Evolutionary conservation across 2,329 filamentous ascomycete species (phyloP), one percentile per base, ranked within the genome.

Genomic region (Fusarium torulosum): DNA sequence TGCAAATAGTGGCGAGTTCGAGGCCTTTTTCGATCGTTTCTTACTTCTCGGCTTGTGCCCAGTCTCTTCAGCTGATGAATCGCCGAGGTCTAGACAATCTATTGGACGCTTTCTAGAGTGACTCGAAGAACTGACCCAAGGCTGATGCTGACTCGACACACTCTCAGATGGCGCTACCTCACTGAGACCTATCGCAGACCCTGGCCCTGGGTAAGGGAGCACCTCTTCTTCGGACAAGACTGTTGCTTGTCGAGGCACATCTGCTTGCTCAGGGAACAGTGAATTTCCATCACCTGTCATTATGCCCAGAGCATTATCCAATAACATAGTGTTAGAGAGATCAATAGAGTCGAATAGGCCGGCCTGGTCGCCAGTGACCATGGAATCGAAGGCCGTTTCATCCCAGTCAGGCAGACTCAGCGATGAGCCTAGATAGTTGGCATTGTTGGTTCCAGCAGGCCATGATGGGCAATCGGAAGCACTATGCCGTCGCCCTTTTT

Each of bases 201-300:
- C 41, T 15, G 27, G 59, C 11, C 6, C 45, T 25, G 33, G 21
- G 15, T 25, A 15, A 11, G 40, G 59, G 9, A 23, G 3, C 4
- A 45, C 35, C 46, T 58, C 40, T 25, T 63, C 60, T 27, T 63
- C 59, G 42, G 37, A 44, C 17, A 63, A 27, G 38, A 57, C 38
- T 7, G 58, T 63, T n/a, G 45, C 43, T n/a, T 35, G 38, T 21
- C 58, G 52, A 23, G 43, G 20, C 14, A 31, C 20, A 15, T 38
- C 20, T 25, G 31, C 20, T 14, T 41, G 25, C 4, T 13, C 21
- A 3, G 27, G 11, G 6, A 44, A 41, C 17, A 29, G 35, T 20
- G 38, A 13, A 8, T 27, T 40, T 23, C 29, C 42, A 23, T 46
- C 47, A 33, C 15, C 17, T 21, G 14, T 3, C 17, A 47, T 7